These are phyloP conservation scores for Amanita thiersii DNA, from an alignment of 768 basidiomycete genomes.

Conservation along the genomic window DNA sequence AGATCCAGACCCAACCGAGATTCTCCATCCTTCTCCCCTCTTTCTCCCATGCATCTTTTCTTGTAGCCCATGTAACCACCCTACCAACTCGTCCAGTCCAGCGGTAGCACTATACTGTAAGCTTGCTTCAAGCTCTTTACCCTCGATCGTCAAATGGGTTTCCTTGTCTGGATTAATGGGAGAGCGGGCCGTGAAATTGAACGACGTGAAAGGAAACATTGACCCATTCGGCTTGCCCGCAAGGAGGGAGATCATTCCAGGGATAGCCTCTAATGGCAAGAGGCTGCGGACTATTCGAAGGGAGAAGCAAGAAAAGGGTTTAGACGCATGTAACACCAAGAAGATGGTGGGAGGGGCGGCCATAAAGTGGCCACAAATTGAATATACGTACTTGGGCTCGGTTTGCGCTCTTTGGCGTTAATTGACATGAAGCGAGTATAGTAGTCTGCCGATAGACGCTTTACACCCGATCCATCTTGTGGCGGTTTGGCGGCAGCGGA, in stretches of 20 bases:
- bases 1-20: conserved; percentile 76
- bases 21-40: conserved; percentile 58
- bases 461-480: conserved; percentile 13
- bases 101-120: conserved; percentile 74
- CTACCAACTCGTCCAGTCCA: conserved; percentile 54
- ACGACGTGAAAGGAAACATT: conserved; percentile 86
- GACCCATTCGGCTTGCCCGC: conserved; percentile 88
- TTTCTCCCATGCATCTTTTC: conserved; percentile 57
- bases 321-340: neutral
- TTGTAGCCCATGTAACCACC: conserved; percentile 72
- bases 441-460: conserved; percentile 39
- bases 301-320: conserved; percentile 2
- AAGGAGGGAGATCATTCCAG: conserved; percentile 73
- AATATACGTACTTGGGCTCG: conserved; percentile 48
- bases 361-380: neutral
- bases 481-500: neutral
- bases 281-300: conserved; percentile 49
- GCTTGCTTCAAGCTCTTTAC: conserved; percentile 50
- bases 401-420: conserved; percentile 50
- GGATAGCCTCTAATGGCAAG: conserved; percentile 70
- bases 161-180: conserved; percentile 37
- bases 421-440: conserved; percentile 58
- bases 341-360: neutral
- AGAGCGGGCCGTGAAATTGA: conserved; percentile 57
- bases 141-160: conserved; percentile 44